phyloP scores from a whole-genome alignment of 1,284 basidiomycete species.

The Mycena sp. region DNA sequence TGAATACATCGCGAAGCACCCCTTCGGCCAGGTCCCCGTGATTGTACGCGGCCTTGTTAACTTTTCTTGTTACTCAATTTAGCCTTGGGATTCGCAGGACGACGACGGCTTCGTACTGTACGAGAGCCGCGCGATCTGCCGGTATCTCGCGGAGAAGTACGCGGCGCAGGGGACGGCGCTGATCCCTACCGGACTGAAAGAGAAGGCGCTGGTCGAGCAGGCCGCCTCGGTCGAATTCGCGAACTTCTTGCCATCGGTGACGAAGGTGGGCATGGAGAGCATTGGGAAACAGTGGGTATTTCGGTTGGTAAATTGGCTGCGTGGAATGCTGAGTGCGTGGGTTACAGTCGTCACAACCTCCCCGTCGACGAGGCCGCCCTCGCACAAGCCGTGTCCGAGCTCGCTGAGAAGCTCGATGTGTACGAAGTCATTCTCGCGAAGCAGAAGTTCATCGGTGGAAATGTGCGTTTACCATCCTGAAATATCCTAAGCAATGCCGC shows the following conservation, averaged over 20 bases:
- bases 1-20: constrained; percentile 55
- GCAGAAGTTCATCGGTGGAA: constrained; percentile 60
- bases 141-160: constrained; percentile 34
- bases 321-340: not conserved
- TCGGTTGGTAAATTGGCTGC: not conserved
- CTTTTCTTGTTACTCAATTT: not conserved
- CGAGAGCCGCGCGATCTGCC: constrained; percentile 31
- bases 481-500: not conserved
- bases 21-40: constrained; percentile 71
- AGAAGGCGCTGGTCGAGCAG: constrained; percentile 9
- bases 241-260: constrained; percentile 50
- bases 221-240: constrained; percentile 15
- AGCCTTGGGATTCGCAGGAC: not conserved
- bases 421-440: constrained; percentile 63
- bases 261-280: constrained; percentile 44
- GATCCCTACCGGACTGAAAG: constrained; percentile 5
- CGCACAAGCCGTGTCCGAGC: constrained; percentile 40
- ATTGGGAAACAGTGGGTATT: constrained; percentile 35
- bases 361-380: constrained; percentile 42
- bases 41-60: constrained; percentile 47
- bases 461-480: constrained; percentile 43
- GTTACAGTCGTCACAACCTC: constrained; percentile 17
- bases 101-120: constrained; percentile 24
- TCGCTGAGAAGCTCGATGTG: constrained; percentile 53
- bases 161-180: constrained; percentile 21